Conservation (phyloP, 139 green algal genomes). For the Chlamydomonas applanata region DNA sequence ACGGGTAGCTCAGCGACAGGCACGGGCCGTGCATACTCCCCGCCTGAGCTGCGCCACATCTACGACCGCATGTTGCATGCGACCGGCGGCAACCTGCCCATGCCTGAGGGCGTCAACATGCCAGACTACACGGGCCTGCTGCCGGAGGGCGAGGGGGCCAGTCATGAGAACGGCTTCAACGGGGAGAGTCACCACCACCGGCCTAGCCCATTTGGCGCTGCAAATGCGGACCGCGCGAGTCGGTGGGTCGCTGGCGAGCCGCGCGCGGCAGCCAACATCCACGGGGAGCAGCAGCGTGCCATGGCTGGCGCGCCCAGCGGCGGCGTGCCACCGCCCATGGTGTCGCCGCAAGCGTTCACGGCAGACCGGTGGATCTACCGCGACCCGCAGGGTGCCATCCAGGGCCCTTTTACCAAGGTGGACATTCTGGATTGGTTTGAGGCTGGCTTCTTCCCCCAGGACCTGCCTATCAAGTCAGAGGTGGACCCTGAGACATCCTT, state of each 20-base stretch:
- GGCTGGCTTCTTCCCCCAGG: constrained; percentile 66
- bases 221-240: not conserved
- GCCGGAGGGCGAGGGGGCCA: not conserved
- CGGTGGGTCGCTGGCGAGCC: not conserved
- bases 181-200: not conserved
- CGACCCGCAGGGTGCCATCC: constrained; percentile 60
- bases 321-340: not conserved
- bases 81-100: not conserved
- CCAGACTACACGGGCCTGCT: constrained; percentile 6
- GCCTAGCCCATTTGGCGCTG: not conserved
- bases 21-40: not conserved
- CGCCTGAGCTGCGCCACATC: not conserved
- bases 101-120: not conserved
- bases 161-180: not conserved
- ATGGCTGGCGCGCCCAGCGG: not conserved
- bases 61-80: not conserved
- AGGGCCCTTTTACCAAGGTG: constrained; percentile 74
- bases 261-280: not conserved
- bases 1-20: not conserved
- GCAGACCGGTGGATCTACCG: constrained; percentile 68
- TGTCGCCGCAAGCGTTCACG: constrained; percentile 10
- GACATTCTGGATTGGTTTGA: constrained; percentile 87
- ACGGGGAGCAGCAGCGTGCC: not conserved
- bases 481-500: constrained; percentile 41
- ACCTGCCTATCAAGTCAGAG: constrained; percentile 18